A percentile compares a stretch with the other conserved stretches of the same genome.
These are phyloP conservation scores for Micractinium sp. DNA, from an alignment of 139 green algal genomes.

Conservation along the genomic window DNA sequence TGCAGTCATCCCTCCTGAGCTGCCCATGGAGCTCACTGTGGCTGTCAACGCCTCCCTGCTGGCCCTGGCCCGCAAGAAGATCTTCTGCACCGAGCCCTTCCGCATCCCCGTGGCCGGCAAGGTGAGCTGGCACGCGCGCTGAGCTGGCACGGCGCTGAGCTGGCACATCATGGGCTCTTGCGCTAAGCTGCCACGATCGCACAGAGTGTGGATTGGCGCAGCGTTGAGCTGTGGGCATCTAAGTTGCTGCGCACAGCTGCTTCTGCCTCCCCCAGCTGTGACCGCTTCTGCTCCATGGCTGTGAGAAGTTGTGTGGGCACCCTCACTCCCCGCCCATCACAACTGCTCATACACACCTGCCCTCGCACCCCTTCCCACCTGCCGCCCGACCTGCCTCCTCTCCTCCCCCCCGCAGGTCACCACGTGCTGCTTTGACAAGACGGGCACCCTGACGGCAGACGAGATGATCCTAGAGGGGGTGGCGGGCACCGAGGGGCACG, in stretches of 20 bases:
- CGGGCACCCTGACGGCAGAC: conserved; percentile 95
- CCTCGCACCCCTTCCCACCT: neutral
- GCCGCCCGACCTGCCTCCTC: neutral
- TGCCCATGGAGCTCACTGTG: conserved; percentile 99
- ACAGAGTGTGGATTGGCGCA: too few species aligned
- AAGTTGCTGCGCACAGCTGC: too few species aligned
- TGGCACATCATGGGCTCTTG: too few species aligned
- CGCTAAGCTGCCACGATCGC: too few species aligned
- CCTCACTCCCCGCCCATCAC: too few species aligned
- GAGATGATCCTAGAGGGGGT: conserved; percentile 90
- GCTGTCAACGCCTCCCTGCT: conserved; percentile 77
- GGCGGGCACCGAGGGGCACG: conserved; percentile 36
- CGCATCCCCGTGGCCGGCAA: conserved; percentile 95
- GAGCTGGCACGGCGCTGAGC: too few species aligned
- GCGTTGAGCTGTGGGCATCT: too few species aligned
- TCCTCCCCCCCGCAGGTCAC: conserved; percentile 59
- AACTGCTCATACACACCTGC: too few species aligned
- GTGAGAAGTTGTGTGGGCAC: too few species aligned
- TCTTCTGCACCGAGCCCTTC: conserved; percentile 99
- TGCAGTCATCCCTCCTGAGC: conserved; percentile 92
- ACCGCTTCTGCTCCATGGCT: too few species aligned
- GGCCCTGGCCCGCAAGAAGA: conserved; percentile 59
- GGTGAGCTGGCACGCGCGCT: conserved; percentile 59
- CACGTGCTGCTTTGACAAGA: conserved; percentile 99
- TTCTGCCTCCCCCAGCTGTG: too few species aligned